Evolutionary conservation across 2,329 filamentous ascomycete species (phyloP).

Genomic region (Fusarium nanum): DNA sequence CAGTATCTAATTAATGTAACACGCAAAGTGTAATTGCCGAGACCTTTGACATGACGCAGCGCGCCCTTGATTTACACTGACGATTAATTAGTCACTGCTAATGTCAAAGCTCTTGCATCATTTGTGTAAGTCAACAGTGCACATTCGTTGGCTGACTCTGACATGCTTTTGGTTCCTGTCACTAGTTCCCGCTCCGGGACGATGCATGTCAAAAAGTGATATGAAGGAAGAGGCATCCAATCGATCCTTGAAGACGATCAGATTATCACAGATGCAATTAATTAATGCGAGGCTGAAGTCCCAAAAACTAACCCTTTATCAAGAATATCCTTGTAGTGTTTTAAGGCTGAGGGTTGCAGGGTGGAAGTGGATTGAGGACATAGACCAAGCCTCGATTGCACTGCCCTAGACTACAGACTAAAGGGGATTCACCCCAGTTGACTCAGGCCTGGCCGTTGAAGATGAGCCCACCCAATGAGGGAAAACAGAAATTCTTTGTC

Average conservation of each 20-base stretch:
- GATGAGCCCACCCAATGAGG: background rate
- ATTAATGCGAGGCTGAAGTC: constrained; percentile 42
- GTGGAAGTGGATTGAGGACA: background rate
- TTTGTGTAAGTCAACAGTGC: constrained; percentile 21
- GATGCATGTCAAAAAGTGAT: constrained; percentile 21
- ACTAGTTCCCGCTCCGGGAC: constrained; percentile 41
- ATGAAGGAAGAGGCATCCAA: constrained; percentile 43
- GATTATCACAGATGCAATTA: background rate
- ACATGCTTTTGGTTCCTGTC: constrained; percentile 19
- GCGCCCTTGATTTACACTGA: constrained; percentile 6
- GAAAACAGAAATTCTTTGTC: background rate
- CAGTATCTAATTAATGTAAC: background rate
- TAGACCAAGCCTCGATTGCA: constrained; percentile 44
- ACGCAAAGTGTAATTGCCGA: constrained; percentile 5
- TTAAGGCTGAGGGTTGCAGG: constrained; percentile 39
- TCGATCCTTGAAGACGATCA: constrained; percentile 35
- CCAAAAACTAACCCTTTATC: background rate
- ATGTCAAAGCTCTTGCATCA: background rate
- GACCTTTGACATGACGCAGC: constrained; percentile 4
- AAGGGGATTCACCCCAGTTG: background rate
- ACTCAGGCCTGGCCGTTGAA: constrained; percentile 6
- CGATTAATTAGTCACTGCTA: background rate
- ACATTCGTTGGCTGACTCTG: constrained; percentile 3
- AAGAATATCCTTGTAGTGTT: constrained; percentile 12
- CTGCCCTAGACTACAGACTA: constrained; percentile 15